A percentile compares a stretch with the other conserved stretches of the same genome.
phyloP scores from a whole-genome alignment of 495 filamentous ascomycete species.

The Apodospora peruviana region DNA sequence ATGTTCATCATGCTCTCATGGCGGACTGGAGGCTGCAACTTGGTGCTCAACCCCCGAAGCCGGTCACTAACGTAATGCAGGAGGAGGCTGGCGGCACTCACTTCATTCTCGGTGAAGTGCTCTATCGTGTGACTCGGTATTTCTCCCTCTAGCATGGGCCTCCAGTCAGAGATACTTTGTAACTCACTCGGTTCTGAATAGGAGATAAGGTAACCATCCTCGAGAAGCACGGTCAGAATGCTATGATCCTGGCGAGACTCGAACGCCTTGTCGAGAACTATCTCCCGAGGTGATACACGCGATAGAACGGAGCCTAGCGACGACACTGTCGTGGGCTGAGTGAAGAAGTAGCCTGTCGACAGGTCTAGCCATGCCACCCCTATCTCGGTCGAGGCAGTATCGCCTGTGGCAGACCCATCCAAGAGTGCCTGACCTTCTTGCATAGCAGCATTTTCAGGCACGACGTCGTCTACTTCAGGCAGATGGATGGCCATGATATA shows the following conservation, averaged over 20 bases:
- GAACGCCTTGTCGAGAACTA: slow-evolving; percentile 65
- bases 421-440: neutral
- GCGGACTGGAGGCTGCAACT: slow-evolving; percentile 75
- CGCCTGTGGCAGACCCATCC: slow-evolving; percentile 2
- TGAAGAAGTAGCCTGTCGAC: slow-evolving; percentile 90
- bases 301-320: slow-evolving; percentile 73
- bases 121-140: slow-evolving; percentile 37
- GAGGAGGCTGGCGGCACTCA: slow-evolving; percentile 65
- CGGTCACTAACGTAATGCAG: slow-evolving; percentile 77
- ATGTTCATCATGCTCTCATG: slow-evolving; percentile 74
- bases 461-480: neutral
- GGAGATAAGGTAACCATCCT: slow-evolving; percentile 56
- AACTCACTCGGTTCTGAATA: slow-evolving; percentile 42
- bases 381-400: slow-evolving; percentile 32
- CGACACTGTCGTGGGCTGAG: slow-evolving; percentile 67
- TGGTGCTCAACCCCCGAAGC: slow-evolving; percentile 73
- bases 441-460: neutral
- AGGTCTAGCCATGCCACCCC: slow-evolving; percentile 93
- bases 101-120: slow-evolving; percentile 46
- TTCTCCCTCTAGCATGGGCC: slow-evolving; percentile 65
- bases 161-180: slow-evolving; percentile 62
- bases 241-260: slow-evolving; percentile 40
- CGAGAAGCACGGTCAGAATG: slow-evolving; percentile 40
- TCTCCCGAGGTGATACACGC: slow-evolving; percentile 77
- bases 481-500: slow-evolving; percentile 74